Conservation (phyloP, 164 flowering plant genomes). For the Vitis rupestris region DNA sequence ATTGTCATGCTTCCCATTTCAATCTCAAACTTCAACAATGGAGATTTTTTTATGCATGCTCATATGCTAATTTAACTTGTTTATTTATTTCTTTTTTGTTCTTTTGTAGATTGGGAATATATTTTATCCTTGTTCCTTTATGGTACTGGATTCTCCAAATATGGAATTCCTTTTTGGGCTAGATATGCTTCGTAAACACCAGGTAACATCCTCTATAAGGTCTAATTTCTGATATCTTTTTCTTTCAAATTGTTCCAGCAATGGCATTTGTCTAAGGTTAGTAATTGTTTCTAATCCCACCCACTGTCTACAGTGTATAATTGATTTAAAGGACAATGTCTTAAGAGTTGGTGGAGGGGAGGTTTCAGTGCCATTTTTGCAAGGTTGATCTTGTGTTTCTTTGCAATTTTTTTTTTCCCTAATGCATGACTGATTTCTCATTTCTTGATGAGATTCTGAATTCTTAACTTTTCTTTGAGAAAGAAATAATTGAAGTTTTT, state of each 20-base stretch:
- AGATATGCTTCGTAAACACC: conserved; percentile 97
- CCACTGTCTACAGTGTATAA: conserved; percentile 68
- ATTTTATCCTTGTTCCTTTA: conserved; percentile 90
- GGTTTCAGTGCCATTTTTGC: conserved; percentile 91
- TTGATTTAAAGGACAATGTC: conserved; percentile 92
- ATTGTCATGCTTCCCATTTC: not conserved
- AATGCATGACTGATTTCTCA: no score
- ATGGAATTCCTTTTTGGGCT: conserved; percentile 99
- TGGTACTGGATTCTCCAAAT: conserved; percentile 86
- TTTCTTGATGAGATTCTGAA: not conserved
- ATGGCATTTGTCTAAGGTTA: not conserved
- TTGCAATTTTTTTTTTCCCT: not conserved
- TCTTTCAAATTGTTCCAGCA: not conserved
- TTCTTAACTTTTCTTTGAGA: not conserved
- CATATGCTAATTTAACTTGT: not conserved
- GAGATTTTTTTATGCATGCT: not conserved
- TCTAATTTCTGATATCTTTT: not conserved
- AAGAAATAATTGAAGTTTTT: not conserved
- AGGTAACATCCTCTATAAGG: conserved; percentile 42
- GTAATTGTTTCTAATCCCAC: conserved; percentile 4
- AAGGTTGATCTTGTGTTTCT: conserved; percentile 43
- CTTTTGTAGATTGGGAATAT: conserved; percentile 70
- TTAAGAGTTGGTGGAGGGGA: conserved; percentile 98
- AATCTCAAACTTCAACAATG: not conserved
- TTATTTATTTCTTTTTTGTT: not conserved